Base-by-base conservation (phyloP, 2,329 filamentous ascomycete genomes). In the Paecilomyces niveus region DNA sequence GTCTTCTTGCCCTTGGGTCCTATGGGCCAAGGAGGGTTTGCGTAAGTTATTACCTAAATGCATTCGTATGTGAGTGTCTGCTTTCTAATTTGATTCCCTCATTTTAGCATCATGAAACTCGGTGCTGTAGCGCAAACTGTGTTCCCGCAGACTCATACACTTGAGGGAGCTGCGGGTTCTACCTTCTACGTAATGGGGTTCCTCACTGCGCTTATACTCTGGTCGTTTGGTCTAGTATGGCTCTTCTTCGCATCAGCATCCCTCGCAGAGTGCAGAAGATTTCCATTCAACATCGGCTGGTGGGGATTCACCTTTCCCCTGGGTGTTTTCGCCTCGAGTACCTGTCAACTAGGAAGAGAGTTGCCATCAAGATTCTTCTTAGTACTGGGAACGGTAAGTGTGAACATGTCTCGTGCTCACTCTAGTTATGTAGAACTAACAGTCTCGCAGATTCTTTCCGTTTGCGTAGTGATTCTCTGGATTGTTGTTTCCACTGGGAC, bases 1-100 rank as follows among this genome's bases (percentile, higher is more conserved):
- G 83, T 85, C 1, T 89, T 89, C 65, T 74, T 90, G 0, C 87
- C 87, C 1, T 75, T 89, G 0, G 86, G 87, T 0, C 86, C 87
- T 0, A 72, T 89, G 1, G 86, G 86, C 0, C 85, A 88, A 68
- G 87, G 86, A 13, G 85, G 84, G 1, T 89, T 83, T 66, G 81
- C 77, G 65, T 73, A 68, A 56, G 69, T 62, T 59, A n/a, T 53
- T 11, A 50, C 13, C 26, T 9, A 26, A 26, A 54, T 21, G 31
- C 33, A 29, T 7, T 10, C 11, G 10, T 53, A 11, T n/a, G n/a
- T 7, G 49, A 3, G 15, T 45, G 31, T 8, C 56, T 8, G 31
- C 2, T 3, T 10, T 18, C 13, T 68, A 68, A 54, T 9, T 5
- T 24, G 15, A 15, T 22, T 31, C 3, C 11, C 33, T 53, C 13